These are phyloP conservation scores for Debaryomyces castellii DNA, from an alignment of 805 yeast genomes.

Conservation along the genomic window DNA sequence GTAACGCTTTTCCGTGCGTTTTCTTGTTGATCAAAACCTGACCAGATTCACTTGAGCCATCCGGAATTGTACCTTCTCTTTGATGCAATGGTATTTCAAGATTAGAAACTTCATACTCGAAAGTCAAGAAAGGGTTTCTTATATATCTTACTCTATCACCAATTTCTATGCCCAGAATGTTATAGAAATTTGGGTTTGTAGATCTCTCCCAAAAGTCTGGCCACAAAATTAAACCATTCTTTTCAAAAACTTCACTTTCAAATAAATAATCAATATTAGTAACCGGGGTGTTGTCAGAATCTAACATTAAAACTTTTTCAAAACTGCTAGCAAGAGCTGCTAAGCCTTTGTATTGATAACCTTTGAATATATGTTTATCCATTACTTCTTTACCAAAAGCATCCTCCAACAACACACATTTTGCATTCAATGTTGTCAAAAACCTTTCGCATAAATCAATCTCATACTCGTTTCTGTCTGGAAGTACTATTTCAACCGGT, in stretches of 20 bases:
- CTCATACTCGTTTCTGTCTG: slow-evolving; percentile 32
- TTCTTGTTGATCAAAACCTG: slow-evolving; percentile 59
- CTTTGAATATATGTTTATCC: slow-evolving; percentile 41
- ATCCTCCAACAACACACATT: slow-evolving; percentile 56
- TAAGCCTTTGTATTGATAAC: slow-evolving; percentile 66
- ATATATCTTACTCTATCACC: slow-evolving; percentile 29
- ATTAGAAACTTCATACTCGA: slow-evolving; percentile 10
- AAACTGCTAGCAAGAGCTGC: slow-evolving; percentile 40
- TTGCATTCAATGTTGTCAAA: slow-evolving; percentile 63
- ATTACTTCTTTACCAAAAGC: slow-evolving; percentile 55
- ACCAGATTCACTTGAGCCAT: slow-evolving; percentile 69
- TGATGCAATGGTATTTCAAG: slow-evolving; percentile 54
- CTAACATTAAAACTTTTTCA: slow-evolving; percentile 32
- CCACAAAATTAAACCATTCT: slow-evolving; percentile 40
- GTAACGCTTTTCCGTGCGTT: slow-evolving; percentile 55
- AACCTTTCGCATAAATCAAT: slow-evolving; percentile 48
- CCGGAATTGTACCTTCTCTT: slow-evolving; percentile 66
- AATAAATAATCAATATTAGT: slow-evolving; percentile 30
- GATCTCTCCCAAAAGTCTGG: slow-evolving; percentile 45
- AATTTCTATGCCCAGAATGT: slow-evolving; percentile 30
- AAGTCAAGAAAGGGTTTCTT: slow-evolving; percentile 20
- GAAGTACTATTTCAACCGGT: slow-evolving; percentile 41
- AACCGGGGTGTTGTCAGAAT: slow-evolving; percentile 33
- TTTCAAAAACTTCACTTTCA: slow-evolving; percentile 25
- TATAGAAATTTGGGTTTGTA: slow-evolving; percentile 35